A percentile compares a stretch with the other conserved stretches of the same genome.
These are phyloP conservation scores for Fusarium buxicola DNA, from an alignment of 2,329 filamentous ascomycete genomes.

Conservation along the genomic window DNA sequence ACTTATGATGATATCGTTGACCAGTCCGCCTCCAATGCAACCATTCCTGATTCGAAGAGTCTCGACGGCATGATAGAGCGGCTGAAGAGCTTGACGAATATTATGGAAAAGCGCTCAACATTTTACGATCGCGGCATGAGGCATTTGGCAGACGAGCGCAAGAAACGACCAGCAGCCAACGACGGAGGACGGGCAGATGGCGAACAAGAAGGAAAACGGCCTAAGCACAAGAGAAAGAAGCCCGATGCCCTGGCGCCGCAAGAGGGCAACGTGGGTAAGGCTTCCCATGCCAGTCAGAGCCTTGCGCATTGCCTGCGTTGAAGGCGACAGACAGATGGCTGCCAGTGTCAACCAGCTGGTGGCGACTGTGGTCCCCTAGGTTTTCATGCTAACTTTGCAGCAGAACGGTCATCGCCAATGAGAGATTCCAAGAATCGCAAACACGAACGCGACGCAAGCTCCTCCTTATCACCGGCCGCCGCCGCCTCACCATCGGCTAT, in stretches of 20 bases:
- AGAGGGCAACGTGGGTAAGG: conserved; percentile 49
- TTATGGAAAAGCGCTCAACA: conserved; percentile 74
- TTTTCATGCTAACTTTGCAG: conserved; percentile 25
- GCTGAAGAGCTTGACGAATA: conserved; percentile 72
- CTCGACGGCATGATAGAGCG: conserved; percentile 73
- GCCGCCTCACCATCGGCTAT: conserved; percentile 65
- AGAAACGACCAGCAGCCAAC: conserved; percentile 70
- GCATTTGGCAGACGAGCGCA: conserved; percentile 73
- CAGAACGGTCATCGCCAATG: conserved; percentile 66
- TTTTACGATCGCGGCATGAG: conserved; percentile 81
- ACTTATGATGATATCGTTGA: conserved; percentile 79
- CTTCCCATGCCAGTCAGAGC: background rate
- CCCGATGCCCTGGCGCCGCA: conserved; percentile 70
- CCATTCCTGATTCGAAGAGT: conserved; percentile 72
- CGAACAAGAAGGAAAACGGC: conserved; percentile 65
- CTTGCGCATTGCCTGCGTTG: background rate
- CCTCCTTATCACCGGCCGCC: conserved; percentile 68
- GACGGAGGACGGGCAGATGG: conserved; percentile 59
- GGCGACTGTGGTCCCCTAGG: background rate
- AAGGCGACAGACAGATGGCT: background rate
- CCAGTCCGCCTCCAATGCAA: conserved; percentile 65
- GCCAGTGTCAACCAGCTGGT: conserved; percentile 20
- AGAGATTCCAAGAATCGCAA: conserved; percentile 64
- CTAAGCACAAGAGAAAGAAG: conserved; percentile 84
- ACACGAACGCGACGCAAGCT: conserved; percentile 65